These are phyloP conservation scores for Gentiana macrophylla DNA, from an alignment of 257 asterid species.

Conservation along the genomic window DNA sequence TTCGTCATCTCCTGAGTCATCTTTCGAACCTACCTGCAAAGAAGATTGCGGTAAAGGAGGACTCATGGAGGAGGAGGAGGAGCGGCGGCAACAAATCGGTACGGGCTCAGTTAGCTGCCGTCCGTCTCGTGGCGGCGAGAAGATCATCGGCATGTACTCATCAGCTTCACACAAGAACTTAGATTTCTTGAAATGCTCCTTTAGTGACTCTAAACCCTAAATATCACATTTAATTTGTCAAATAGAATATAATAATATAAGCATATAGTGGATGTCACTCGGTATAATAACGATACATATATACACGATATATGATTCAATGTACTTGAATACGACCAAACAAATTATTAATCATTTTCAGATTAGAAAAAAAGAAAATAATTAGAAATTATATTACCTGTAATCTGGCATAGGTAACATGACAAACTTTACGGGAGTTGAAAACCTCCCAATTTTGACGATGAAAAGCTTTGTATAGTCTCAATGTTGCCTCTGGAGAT, in stretches of 20 bases:
- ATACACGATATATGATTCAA: too few relatives aligned
- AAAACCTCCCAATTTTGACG: slow-evolving; percentile 91
- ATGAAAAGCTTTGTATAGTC: slow-evolving; percentile 90
- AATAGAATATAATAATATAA: neutral
- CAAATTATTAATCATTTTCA: too few relatives aligned
- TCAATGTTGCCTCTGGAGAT: slow-evolving; percentile 77
- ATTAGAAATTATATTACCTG: slow-evolving; percentile 32
- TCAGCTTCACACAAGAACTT: slow-evolving; percentile 80
- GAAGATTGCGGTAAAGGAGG: neutral
- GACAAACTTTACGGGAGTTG: slow-evolving; percentile 90
- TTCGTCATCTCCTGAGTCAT: slow-evolving; percentile 10
- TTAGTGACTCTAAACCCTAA: slow-evolving; percentile 76
- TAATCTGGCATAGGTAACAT: slow-evolving; percentile 87
- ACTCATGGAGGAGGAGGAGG: too few relatives aligned
- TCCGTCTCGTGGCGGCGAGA: slow-evolving; percentile 89
- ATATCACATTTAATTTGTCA: neutral
- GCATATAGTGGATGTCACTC: too few relatives aligned
- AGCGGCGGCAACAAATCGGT: slow-evolving; percentile 26
- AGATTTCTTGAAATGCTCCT: slow-evolving; percentile 92
- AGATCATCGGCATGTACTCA: slow-evolving; percentile 84
- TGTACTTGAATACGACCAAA: too few relatives aligned
- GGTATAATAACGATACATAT: too few relatives aligned
- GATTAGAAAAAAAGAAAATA: too few relatives aligned
- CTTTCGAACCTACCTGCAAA: slow-evolving; percentile 17
- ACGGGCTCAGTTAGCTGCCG: slow-evolving; percentile 37